These are phyloP conservation scores for Agastache rugosa DNA, from an alignment of 257 asterid genomes.

Conservation along the genomic window DNA sequence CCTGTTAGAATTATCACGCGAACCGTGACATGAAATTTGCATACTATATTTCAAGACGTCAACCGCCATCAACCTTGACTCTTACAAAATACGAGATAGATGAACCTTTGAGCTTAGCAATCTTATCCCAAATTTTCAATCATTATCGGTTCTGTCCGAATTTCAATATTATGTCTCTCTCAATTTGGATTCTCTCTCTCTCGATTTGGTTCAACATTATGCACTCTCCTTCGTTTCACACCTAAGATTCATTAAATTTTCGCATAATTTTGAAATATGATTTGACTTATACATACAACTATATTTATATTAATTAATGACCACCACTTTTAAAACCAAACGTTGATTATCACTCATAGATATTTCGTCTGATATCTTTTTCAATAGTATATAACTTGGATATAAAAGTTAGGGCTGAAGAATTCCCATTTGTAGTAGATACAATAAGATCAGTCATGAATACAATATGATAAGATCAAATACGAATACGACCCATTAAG, in stretches of 20 bases:
- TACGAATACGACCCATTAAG: too few relatives aligned
- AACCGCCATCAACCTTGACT: constrained; percentile 16
- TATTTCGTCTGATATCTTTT: too few relatives aligned
- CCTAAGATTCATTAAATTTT: not conserved
- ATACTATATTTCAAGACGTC: not conserved
- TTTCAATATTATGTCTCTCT: constrained; percentile 13
- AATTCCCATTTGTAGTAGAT: too few relatives aligned
- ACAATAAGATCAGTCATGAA: too few relatives aligned
- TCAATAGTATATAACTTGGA: too few relatives aligned
- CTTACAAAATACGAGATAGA: not conserved
- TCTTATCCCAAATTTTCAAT: not conserved
- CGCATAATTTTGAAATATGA: not conserved
- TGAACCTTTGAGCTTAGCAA: not conserved
- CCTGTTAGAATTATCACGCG: too few relatives aligned
- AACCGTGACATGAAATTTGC: too few relatives aligned
- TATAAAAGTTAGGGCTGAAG: too few relatives aligned
- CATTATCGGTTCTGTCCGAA: not conserved
- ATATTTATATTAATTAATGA: too few relatives aligned
- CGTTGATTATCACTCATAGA: too few relatives aligned
- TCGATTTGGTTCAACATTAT: not conserved
- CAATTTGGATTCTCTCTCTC: not conserved
- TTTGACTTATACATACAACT: not conserved
- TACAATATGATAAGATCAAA: too few relatives aligned
- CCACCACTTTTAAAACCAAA: not conserved
- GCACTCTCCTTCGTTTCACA: not conserved